These are phyloP conservation scores for Citrus glauca DNA, from an alignment of 345 rosid species.

Conservation along the genomic window DNA sequence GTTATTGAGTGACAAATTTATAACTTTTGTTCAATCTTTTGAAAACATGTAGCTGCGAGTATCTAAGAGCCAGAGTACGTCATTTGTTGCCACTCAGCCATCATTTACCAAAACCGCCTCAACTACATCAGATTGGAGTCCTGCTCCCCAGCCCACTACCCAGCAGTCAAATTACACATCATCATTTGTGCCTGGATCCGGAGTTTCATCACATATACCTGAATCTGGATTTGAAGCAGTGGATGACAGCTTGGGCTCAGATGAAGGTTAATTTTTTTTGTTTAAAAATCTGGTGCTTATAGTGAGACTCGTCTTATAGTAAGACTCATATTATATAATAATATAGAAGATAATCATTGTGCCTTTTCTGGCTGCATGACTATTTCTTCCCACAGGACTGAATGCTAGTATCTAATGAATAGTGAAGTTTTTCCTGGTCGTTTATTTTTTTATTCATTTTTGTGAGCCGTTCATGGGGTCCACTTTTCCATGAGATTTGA, in stretches of 20 bases:
- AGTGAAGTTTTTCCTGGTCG: neutral
- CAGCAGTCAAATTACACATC: slow-evolving; percentile 56
- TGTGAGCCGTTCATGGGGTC: neutral
- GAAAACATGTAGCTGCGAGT: slow-evolving; percentile 51
- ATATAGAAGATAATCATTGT: neutral
- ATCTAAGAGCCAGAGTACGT: slow-evolving; percentile 46
- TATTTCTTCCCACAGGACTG: neutral
- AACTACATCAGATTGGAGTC: slow-evolving; percentile 61
- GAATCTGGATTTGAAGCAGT: slow-evolving; percentile 47
- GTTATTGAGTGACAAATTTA: slow-evolving; percentile 9
- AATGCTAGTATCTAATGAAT: neutral
- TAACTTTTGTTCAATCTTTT: slow-evolving; percentile 8
- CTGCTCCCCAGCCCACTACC: slow-evolving; percentile 31
- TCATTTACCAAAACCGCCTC: slow-evolving; percentile 41
- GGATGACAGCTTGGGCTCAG: slow-evolving; percentile 37
- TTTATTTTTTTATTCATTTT: neutral
- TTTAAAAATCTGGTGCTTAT: neutral
- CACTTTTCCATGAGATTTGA: neutral
- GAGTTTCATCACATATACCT: slow-evolving; percentile 38
- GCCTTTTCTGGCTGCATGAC: neutral
- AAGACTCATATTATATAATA: neutral
- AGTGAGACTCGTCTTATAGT: slow-evolving; percentile 1
- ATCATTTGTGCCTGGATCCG: slow-evolving; percentile 43
- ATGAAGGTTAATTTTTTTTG: slow-evolving; percentile 51
- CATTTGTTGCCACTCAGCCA: slow-evolving; percentile 52